Percentiles rank a stretch among this genome's conserved stretches.
phyloP scores from a whole-genome alignment of 192 early-diverging fungal species.

The Mortierella claussenii region DNA sequence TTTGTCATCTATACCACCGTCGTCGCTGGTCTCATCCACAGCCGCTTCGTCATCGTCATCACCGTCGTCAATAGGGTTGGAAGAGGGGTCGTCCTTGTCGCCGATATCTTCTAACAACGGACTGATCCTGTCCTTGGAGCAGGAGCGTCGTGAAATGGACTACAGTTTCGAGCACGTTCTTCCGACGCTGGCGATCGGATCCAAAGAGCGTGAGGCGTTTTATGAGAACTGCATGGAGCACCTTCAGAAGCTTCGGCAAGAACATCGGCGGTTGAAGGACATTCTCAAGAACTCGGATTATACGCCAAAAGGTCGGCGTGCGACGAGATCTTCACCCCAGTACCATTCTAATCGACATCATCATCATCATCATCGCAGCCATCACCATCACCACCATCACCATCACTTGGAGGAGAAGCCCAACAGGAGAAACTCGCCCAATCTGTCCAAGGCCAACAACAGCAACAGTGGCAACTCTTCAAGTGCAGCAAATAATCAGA shows the following conservation, averaged over 20 bases:
- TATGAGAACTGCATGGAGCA: conserved; percentile 51
- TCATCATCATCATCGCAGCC: conserved; percentile 18
- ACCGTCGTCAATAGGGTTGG: conserved; percentile 30
- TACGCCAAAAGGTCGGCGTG: conserved; percentile 35
- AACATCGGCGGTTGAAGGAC: conserved; percentile 45
- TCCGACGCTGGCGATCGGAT: conserved; percentile 46
- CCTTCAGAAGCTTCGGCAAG: conserved; percentile 33
- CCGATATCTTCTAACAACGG: conserved; percentile 6
- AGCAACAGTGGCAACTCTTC: conserved; percentile 4
- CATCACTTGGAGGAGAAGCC: conserved; percentile 29
- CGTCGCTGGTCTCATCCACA: conserved; percentile 15
- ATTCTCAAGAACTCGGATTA: conserved; percentile 40
- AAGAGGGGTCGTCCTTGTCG: conserved; percentile 16
- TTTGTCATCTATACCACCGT: conserved; percentile 13
- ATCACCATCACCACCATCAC: conserved; percentile 5
- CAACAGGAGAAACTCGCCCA: conserved; percentile 19
- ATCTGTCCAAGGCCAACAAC: background rate
- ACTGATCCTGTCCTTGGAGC: conserved; percentile 19
- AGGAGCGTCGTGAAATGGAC: conserved; percentile 26
- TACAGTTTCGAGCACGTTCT: conserved; percentile 31
- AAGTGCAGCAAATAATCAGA: background rate
- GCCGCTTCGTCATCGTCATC: conserved; percentile 22
- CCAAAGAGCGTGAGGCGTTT: conserved; percentile 49
- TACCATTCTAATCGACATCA: conserved; percentile 9
- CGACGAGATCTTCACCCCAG: conserved; percentile 41